Base-by-base conservation (phyloP, 1,139 yeast genomes). In the Protomyces inouyei region DNA sequence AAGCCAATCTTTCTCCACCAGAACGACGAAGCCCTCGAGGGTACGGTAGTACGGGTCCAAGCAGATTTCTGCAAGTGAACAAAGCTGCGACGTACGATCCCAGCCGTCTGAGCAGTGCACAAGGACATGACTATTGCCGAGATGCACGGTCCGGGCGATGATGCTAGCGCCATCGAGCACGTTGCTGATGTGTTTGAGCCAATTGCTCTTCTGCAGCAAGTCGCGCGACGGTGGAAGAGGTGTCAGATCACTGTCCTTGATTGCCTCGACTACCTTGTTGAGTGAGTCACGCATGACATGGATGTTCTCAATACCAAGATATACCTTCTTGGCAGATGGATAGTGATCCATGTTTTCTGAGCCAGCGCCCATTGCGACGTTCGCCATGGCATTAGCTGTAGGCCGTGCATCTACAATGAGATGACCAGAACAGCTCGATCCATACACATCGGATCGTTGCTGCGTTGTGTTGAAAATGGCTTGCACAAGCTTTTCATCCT, bases 101-200 rank as follows among this genome's bases (percentile, higher is more conserved):
- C 98, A 93, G 0, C 98, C 98, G 76, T 93, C 98, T 0, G 97
- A 91, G 73, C 98, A 93, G 76, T 93, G 98, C 10, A 95, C 82
- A 6, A 93, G 74, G 5, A 93, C 83, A 74, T 92, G 95, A 14
- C 95, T 87, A 67, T 86, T 85, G 72, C 90, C 88, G 71, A 86
- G 83, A 68, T 89, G 90, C 25, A 93, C 82, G 32, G 93, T 87
- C 71, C 89, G 87, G 45, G 87, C 84, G 60, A 93, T 82, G 55
- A 89, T 80, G 65, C 88, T 92, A 0, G 93, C 87, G 0, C 96
- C 87, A 55, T 85, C 86, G 61, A 93, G 74, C 40, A 93, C 80
- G 18, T 86, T 80, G 9, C 85, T 80, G 3, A 89, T 76, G 67
- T 91, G 85, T 71, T 84, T 86, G 37, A 91, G 77, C 98, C 98